Evolutionary conservation across 768 basidiomycete species (phyloP), one percentile per base, ranked within the genome.

Genomic region (Trametes maxima): DNA sequence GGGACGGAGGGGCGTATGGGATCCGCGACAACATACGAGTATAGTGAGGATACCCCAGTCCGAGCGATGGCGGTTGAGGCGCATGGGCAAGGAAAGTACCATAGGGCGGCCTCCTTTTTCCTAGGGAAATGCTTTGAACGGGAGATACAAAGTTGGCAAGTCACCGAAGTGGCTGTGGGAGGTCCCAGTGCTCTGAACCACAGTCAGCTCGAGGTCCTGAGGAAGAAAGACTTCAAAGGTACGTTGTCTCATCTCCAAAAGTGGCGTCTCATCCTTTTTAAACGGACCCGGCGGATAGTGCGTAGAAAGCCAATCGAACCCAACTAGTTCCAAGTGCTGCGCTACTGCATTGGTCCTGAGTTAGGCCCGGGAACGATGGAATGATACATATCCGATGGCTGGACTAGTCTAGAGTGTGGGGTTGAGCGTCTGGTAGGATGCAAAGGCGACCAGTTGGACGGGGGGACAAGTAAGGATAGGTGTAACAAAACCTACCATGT

Each of bases 261-360:
- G 21, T 33, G 28, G 28, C 28, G 3, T 33, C 28, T 33, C 8
- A 3, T 33, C 28, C 28, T 33, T 33, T 33, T 33, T 33, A 33
- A 33, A 33, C 28, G 4, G 28, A 33, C 8, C 28, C 28, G n/a
- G 28, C 8, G 3, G 28, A 33, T 33, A 57, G 47, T 57, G 5
- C 55, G 55, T 46, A 47, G 55, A 39, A 57, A 57, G 37, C 55
- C 55, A n/a, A 57, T 57, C 7, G 55, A 57, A 48, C 46, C 45
- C 8, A 48, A 57, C 37, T 57, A 42, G 51, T 2, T 52, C 21
- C 21, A 7, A 47, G 28, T 33, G 28, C 28, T 33, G n/a, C n/a
- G n/a, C n/a, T n/a, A n/a, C n/a, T n/a, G n/a, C n/a, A n/a, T n/a
- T n/a, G n/a, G n/a, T n/a, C n/a, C n/a, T n/a, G n/a, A n/a, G n/a